Evolutionary conservation across 2,329 filamentous ascomycete species (phyloP).

Genomic region (Talaromyces sp.): DNA sequence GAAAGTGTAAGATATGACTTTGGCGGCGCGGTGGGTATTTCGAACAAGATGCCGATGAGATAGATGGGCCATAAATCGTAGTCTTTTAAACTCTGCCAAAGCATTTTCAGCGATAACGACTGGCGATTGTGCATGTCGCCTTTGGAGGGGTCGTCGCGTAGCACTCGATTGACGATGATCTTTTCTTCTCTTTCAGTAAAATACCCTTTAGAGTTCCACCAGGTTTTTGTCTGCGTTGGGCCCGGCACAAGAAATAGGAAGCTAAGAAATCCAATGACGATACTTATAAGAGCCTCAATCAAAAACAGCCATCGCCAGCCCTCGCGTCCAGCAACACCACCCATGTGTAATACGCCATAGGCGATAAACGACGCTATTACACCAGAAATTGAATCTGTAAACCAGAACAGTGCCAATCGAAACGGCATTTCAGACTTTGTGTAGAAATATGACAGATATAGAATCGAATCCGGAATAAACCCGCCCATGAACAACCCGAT

Average conservation of each 20-base stretch:
- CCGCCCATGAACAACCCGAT: constrained; percentile 60
- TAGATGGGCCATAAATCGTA: constrained; percentile 44
- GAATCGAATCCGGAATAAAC: constrained; percentile 63
- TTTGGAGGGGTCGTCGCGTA: constrained; percentile 48
- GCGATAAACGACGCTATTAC: constrained; percentile 39
- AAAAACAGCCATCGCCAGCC: constrained; percentile 49
- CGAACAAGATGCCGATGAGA: constrained; percentile 36
- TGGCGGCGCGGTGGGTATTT: constrained; percentile 33
- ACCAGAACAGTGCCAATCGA: constrained; percentile 34
- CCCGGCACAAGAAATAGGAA: constrained; percentile 37
- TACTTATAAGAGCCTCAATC: constrained; percentile 34
- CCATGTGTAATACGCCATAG: constrained; percentile 26
- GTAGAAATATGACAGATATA: constrained; percentile 65
- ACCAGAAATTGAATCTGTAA: constrained; percentile 38
- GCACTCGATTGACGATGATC: constrained; percentile 59
- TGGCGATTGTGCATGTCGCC: constrained; percentile 53
- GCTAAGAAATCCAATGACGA: constrained; percentile 41
- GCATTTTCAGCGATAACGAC: constrained; percentile 39
- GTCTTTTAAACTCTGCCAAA: constrained; percentile 46
- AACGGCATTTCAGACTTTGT: constrained; percentile 32
- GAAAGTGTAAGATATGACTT: constrained; percentile 35
- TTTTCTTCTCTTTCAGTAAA: constrained; percentile 46
- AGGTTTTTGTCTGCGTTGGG: constrained; percentile 44
- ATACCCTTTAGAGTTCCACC: constrained; percentile 52
- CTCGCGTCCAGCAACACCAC: constrained; percentile 34